Percentiles rank a stretch among this genome's conserved stretches.
These are phyloP conservation scores for Kwoniella heveanensis DNA, from an alignment of 768 basidiomycete genomes.

Conservation along the genomic window DNA sequence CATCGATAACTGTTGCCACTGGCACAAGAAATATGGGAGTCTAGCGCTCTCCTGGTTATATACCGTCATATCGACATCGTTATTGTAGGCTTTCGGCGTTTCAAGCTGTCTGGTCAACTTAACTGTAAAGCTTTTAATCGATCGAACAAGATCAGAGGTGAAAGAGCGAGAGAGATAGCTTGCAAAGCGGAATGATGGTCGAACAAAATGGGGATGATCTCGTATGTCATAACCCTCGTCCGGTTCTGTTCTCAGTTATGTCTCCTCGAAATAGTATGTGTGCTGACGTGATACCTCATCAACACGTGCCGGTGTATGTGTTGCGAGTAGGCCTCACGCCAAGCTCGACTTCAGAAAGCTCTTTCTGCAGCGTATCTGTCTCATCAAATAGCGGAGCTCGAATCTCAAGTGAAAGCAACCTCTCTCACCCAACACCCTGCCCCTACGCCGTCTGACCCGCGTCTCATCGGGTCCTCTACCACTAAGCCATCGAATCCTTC, in stretches of 20 bases:
- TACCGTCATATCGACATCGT: too few species aligned
- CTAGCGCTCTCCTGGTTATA: not conserved
- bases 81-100: too few species aligned
- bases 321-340: slow-evolving; percentile 33
- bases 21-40: not conserved
- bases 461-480: too few species aligned
- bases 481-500: not conserved
- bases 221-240: not conserved
- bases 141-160: too few species aligned
- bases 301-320: not conserved
- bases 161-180: too few species aligned
- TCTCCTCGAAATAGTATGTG: not conserved
- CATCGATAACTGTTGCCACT: not conserved
- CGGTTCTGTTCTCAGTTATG: not conserved
- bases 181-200: not conserved
- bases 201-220: slow-evolving; percentile 4
- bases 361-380: slow-evolving; percentile 48
- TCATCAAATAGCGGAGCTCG: slow-evolving; percentile 53
- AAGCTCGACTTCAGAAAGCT: slow-evolving; percentile 49
- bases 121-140: too few species aligned
- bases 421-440: slow-evolving; percentile 6
- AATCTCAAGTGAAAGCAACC: slow-evolving; percentile 39
- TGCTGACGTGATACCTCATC: not conserved
- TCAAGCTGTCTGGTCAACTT: too few species aligned
- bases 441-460: not conserved